These are phyloP conservation scores for Naganishia liquefaciens DNA, from an alignment of 1,284 basidiomycete genomes.

Conservation along the genomic window DNA sequence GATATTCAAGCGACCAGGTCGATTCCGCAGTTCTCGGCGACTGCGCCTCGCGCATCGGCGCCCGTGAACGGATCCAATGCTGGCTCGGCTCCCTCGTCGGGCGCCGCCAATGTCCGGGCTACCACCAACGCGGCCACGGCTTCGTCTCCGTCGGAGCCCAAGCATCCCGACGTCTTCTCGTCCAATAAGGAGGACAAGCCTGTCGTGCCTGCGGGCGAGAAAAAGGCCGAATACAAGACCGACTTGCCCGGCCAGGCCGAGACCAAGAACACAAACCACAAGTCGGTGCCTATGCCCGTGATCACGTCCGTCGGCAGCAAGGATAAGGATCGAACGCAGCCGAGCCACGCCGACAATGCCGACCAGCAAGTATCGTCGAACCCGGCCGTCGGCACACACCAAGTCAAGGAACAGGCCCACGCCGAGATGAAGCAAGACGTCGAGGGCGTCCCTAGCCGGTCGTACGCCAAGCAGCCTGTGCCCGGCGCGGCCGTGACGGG, in stretches of 20 bases:
- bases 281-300: conserved; percentile 41
- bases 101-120: background rate
- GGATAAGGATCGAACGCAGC: conserved; percentile 45
- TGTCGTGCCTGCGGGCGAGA: conserved; percentile 26
- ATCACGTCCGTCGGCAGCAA: conserved; percentile 44
- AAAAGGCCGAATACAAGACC: conserved; percentile 33
- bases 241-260: conserved; percentile 48
- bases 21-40: conserved; percentile 10
- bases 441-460: conserved; percentile 27
- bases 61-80: conserved; percentile 18
- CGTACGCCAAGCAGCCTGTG: conserved; percentile 26
- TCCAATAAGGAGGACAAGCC: conserved; percentile 32
- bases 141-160: conserved; percentile 16
- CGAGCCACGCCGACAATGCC: conserved; percentile 31
- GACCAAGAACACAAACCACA: conserved; percentile 43
- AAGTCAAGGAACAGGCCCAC: conserved; percentile 41
- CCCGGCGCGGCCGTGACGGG: conserved; percentile 16
- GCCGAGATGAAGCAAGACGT: conserved; percentile 14
- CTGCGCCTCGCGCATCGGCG: conserved; percentile 18
- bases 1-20: conserved; percentile 20
- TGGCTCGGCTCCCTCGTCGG: conserved; percentile 12
- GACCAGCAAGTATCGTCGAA: conserved; percentile 32
- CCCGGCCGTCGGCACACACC: conserved; percentile 40
- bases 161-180: conserved; percentile 30
- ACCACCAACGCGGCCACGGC: conserved; percentile 14